phyloP scores from a whole-genome alignment of 257 asterid species.

The Nicotiana sylvestris region DNA sequence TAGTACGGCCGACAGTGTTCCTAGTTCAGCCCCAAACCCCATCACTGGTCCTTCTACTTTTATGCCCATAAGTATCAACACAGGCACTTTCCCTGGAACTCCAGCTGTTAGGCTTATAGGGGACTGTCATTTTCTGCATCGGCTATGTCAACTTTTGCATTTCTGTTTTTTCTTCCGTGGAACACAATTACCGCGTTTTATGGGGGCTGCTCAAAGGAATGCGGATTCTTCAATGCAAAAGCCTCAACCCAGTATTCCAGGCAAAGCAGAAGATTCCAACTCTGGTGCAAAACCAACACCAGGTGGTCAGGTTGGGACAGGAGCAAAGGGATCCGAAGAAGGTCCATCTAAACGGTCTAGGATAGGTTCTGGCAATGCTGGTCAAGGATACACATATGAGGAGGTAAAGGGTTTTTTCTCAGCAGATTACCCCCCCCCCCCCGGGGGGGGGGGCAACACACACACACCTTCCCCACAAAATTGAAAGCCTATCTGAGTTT shows the following conservation, averaged over 20 bases:
- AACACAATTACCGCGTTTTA: constrained; percentile 68
- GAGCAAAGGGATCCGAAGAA: constrained; percentile 80
- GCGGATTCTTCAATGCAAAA: constrained; percentile 68
- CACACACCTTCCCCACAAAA: not conserved
- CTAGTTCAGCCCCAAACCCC: constrained; percentile 80
- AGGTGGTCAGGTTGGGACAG: constrained; percentile 53
- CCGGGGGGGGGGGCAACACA: too few species aligned
- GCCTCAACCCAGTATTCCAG: constrained; percentile 55
- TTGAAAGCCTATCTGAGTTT: not conserved
- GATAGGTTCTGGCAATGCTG: constrained; percentile 97
- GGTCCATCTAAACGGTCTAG: constrained; percentile 85
- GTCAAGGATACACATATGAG: constrained; percentile 97
- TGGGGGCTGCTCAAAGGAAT: constrained; percentile 71
- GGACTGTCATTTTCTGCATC: constrained; percentile 94
- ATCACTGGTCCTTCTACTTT: constrained; percentile 80
- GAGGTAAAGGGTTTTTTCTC: constrained; percentile 48
- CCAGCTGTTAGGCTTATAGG: constrained; percentile 99
- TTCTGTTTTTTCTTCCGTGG: constrained; percentile 95
- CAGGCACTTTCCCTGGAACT: constrained; percentile 99
- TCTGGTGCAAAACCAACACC: constrained; percentile 57
- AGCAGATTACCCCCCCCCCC: not conserved
- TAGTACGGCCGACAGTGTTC: constrained; percentile 74
- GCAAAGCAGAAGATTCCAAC: constrained; percentile 72
- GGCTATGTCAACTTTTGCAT: constrained; percentile 92
- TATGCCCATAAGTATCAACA: constrained; percentile 93